A percentile compares a stretch with the other conserved stretches of the same genome.
Conservation (phyloP, 1,139 yeast genomes). For the Suhomyces terraborum region DNA sequence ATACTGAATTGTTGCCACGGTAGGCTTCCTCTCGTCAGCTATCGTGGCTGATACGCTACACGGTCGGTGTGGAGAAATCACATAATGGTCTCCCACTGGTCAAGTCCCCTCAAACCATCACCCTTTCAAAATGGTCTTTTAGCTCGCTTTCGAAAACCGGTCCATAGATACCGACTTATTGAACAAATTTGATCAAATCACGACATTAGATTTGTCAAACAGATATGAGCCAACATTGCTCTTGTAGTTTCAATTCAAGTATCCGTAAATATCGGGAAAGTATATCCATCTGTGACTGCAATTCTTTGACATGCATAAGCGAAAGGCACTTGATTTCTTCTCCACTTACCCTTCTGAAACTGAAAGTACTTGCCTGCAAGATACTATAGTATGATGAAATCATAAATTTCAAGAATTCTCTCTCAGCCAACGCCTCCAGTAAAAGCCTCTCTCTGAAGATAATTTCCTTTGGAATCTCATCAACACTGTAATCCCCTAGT, state of each 20-base stretch:
- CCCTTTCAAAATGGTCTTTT: neutral
- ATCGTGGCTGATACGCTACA: neutral
- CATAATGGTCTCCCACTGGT: too few species aligned
- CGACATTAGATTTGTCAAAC: neutral
- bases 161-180: neutral
- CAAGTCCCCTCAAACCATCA: neutral
- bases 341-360: neutral
- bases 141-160: neutral
- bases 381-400: neutral
- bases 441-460: neutral
- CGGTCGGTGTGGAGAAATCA: neutral
- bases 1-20: neutral
- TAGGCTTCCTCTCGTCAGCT: too few species aligned
- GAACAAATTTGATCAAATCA: neutral
- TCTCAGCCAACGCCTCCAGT: conserved; percentile 1
- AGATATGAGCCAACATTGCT: neutral
- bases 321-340: neutral
- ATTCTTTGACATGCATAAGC: neutral
- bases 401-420: neutral
- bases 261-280: neutral
- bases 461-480: neutral
- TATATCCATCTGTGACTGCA: neutral
- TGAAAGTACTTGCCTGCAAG: neutral
- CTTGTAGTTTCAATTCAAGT: conserved; percentile 1
- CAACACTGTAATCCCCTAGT: neutral